Conservation (phyloP, 495 filamentous ascomycete species). For the Platismatia glauca region DNA sequence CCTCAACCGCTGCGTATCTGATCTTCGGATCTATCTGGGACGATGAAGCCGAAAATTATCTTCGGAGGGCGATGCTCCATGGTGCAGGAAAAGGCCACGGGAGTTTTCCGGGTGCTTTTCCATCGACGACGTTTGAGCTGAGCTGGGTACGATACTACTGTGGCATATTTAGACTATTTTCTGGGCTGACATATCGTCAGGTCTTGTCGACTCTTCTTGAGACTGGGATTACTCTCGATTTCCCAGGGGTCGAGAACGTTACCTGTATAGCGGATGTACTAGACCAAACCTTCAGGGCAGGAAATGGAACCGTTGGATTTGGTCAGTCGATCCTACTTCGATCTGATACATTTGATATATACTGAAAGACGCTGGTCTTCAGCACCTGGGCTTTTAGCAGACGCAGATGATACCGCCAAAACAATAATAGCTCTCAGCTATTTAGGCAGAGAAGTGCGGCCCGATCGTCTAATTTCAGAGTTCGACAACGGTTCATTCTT, state of each 20-base stretch:
- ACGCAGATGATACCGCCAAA: conserved; percentile 43
- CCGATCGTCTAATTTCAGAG: conserved; percentile 25
- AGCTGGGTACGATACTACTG: conserved; percentile 24
- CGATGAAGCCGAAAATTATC: conserved; percentile 29
- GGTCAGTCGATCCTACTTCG: no score
- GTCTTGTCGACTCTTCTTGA: no score
- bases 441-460: conserved; percentile 19
- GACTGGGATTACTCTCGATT: background rate
- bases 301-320: no score
- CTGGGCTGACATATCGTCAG: background rate
- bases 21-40: conserved; percentile 36
- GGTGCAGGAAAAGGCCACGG: conserved; percentile 13
- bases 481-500: conserved; percentile 32
- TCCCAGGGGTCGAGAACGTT: no score
- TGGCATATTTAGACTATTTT: no score
- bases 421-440: conserved; percentile 28
- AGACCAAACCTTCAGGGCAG: no score
- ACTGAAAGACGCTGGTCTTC: no score
- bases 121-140: conserved; percentile 29
- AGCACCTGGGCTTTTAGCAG: conserved; percentile 27
- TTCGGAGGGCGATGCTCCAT: conserved; percentile 12
- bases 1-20: conserved; percentile 36
- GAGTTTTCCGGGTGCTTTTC: conserved; percentile 27
- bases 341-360: no score
- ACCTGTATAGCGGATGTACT: no score